A percentile compares a stretch with the other conserved stretches of the same genome.
phyloP scores from a whole-genome alignment of 345 rosid genomes.

The Lumnitzera racemosa region DNA sequence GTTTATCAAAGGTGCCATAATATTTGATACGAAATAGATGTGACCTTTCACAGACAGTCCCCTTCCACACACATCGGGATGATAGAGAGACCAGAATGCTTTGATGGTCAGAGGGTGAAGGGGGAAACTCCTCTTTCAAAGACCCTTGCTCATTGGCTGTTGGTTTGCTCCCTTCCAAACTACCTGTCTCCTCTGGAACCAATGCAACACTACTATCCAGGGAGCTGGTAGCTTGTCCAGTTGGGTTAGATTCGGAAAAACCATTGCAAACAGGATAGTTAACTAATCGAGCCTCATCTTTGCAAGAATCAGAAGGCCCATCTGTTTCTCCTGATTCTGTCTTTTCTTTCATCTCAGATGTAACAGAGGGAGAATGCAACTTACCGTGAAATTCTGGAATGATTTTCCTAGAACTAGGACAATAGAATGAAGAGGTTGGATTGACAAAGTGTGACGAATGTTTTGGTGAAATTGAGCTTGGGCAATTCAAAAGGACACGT shows the following conservation, averaged over 20 bases:
- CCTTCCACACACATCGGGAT: slow-evolving; percentile 96
- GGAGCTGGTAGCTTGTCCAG: slow-evolving; percentile 4
- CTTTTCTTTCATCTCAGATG: slow-evolving; percentile 28
- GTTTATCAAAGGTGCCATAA: slow-evolving; percentile 94
- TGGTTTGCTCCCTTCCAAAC: slow-evolving; percentile 26
- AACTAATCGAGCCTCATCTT: slow-evolving; percentile 17
- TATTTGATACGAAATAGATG: slow-evolving; percentile 94
- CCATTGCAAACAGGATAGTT: slow-evolving; percentile 20
- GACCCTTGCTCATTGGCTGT: slow-evolving; percentile 34
- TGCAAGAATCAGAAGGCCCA: slow-evolving; percentile 18
- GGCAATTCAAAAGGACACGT: slow-evolving; percentile 35
- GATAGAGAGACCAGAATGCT: slow-evolving; percentile 97
- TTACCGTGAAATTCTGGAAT: slow-evolving; percentile 21
- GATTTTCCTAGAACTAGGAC: slow-evolving; percentile 22
- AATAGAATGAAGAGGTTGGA: slow-evolving; percentile 15
- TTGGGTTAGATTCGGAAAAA: slow-evolving; percentile 21
- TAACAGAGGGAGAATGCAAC: slow-evolving; percentile 17
- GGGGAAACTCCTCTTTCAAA: slow-evolving; percentile 80
- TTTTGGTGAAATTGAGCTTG: slow-evolving; percentile 26
- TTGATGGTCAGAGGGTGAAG: slow-evolving; percentile 90
- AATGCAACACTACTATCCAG: too few relatives aligned
- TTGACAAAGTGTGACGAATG: neutral
- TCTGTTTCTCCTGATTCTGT: slow-evolving; percentile 23
- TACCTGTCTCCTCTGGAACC: slow-evolving; percentile 25
- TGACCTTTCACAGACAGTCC: slow-evolving; percentile 91